Base-by-base conservation (phyloP, 176 grass and related monocot species). In the Oryza longistaminata region DNA sequence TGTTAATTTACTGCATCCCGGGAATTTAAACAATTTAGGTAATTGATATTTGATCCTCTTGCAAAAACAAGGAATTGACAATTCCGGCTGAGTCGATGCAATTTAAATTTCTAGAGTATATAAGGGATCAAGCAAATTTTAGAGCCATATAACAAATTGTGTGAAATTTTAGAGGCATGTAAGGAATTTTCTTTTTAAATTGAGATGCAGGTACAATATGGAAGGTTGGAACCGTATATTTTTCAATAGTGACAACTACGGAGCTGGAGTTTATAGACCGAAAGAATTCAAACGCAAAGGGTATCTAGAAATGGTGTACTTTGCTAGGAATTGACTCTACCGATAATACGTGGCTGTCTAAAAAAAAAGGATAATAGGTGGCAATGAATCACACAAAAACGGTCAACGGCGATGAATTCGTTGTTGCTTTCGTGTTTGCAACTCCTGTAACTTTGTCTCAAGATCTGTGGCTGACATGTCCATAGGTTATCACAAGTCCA, bases 341-440 rank as follows among this genome's bases (percentile, higher is more conserved):
- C 1, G 46, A 27, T 21, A 9, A 4, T 75, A 33, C 46, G 73
- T 53, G 26, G 42, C 71, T 27, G 26, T 27, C 26, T 27, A 27
- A 27, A 27, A 1, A 27, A 27, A 27, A 27, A 27, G 1, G 46
- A 26, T 21, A 9, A 4, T 74, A 33, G 26, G 72, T 53, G 26
- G 43, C 71, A 26, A 14, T 25, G 11, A 45, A 3, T 21, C 37
- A 12, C 19, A 13, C 13, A 4, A n/a, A 39, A 39, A 40, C 7
- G 39, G 39, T 40, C 24, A 5, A 31, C 37, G 40, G 2, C 61
- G 21, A 73, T 31, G 27, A 73, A 29, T 21, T 66, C 33, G 84
- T 81, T n/a, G 33, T 55, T 66, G 70, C 24, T 37, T 87, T 43
- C 60, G 66, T 64, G 3, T 74, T 67, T 31, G 69, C 58, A 33